A percentile compares a stretch with the other conserved stretches of the same genome.
Evolutionary conservation across 331 rosid genomes (phyloP).

Genomic region (Phaseolus coccineus): DNA sequence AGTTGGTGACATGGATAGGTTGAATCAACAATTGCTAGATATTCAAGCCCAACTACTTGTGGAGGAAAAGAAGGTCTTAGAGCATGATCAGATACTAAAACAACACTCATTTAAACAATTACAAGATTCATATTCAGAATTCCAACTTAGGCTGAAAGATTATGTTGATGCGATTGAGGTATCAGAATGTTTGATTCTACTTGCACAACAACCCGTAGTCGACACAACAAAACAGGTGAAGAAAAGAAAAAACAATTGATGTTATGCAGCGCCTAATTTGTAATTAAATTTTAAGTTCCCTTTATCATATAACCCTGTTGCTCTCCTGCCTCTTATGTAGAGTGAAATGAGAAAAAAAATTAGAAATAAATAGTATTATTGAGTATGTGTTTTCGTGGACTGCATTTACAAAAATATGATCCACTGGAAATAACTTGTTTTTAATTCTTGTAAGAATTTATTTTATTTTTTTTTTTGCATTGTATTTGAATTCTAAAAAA

Average conservation of each 20-base stretch:
- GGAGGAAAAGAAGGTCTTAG: slow-evolving; percentile 29
- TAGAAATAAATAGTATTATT: too few species aligned
- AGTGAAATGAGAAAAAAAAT: too few species aligned
- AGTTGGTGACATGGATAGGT: neutral
- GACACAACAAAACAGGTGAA: neutral
- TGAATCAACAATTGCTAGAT: slow-evolving; percentile 24
- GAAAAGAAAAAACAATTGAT: slow-evolving; percentile 6
- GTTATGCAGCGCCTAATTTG: too few species aligned
- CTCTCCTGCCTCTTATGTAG: too few species aligned
- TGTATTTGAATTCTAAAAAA: too few species aligned
- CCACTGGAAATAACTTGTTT: too few species aligned
- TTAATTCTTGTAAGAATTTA: too few species aligned
- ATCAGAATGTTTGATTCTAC: slow-evolving; percentile 38
- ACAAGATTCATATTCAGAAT: neutral
- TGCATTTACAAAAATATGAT: too few species aligned
- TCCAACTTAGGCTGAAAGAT: neutral
- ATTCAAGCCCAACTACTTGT: neutral
- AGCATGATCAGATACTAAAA: neutral
- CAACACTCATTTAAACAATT: neutral
- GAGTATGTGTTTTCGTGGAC: too few species aligned
- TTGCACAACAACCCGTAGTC: slow-evolving; percentile 17
- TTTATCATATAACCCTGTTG: too few species aligned
- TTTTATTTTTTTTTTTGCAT: too few species aligned
- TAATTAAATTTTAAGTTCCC: too few species aligned
- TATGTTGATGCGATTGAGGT: slow-evolving; percentile 38